Base-by-base conservation (phyloP, 176 grass and related monocot genomes). In the Aegilops umbellulata region DNA sequence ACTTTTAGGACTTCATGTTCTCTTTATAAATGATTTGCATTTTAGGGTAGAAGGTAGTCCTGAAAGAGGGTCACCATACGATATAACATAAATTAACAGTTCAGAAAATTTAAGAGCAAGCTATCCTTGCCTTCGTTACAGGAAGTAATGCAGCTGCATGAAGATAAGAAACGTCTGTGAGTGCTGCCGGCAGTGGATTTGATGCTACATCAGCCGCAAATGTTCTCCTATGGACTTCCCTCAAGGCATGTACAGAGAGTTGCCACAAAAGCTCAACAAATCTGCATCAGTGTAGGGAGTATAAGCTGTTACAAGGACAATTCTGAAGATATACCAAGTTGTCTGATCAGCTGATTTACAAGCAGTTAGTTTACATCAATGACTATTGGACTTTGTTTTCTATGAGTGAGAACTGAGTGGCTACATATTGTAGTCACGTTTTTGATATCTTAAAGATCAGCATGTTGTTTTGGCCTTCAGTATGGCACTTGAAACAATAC, bases 241-340 rank as follows among this genome's bases (percentile, higher is more conserved):
- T 94, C 88, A 99, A 88, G 76, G 94, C 91, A 85, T 99, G 94
- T 77, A 97, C 97, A 47, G 97, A 99, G 71, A 99, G 94, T 87
- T 99, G 97, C 97, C 97, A 99, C 67, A 99, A 90, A 87, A 99
- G 97, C 90, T 99, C 97, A 65, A 99, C 94, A 91, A 99, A 99
- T 87, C 97, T 99, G 94, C 85, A 90, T 60, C n/a, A 51, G 38
- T 77, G 42, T 79, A 77, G 9, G 25, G 79, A 67, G 22, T 65
- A 79, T 73, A 83, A 69, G 78, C 12, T 25, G 44, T 80, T 85
- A 82, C 9, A 53, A 31, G 20, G 58, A 53, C 4, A 71, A 78
- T 25, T 29, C 25, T 82, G 3, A 66, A 90, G 79, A 77, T 71
- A 42, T 71, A 26, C 49, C 65, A 57, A 79, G 8, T 38, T 84